Base-by-base conservation (phyloP, 2,329 filamentous ascomycete genomes). In the Chaetomiaceae sp. region DNA sequence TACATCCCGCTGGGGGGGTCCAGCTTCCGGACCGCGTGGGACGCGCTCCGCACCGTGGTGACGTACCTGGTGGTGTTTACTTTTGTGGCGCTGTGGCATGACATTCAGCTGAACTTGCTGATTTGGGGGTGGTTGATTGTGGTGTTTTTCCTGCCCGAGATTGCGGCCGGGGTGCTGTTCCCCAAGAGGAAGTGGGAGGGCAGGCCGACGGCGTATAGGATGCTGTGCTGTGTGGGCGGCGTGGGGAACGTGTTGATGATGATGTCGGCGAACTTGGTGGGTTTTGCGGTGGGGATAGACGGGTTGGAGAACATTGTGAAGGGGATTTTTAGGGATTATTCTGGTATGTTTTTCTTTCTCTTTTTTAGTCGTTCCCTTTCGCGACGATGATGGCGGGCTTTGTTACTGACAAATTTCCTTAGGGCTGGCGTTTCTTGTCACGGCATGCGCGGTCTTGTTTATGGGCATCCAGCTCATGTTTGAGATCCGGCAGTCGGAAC, bases 71-170 rank as follows among this genome's bases (percentile, higher is more conserved):
- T 86, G 4, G 89, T 96, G 29, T 99, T 99, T 67, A 96, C 90
- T 0, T 99, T 99, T 64, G 94, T 99, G 21, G 95, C 94, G 0
- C 76, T 99, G 25, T 99, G 94, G 94, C 94, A 99, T 71, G 94
- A 99, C 64, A 95, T 99, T 65, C 86, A 95, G 71, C 80, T 97
- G 27, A 82, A 87, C 9, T 76, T 99, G 34, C 78, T 99, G 29
- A 86, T 95, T 69, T 99, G 94, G 94, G 92, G 94, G 25, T 99
- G 94, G 94, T 78, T 99, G 34, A 84, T 99, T 58, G 91, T 95
- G 0, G 73, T 97, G 21, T 99, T 99, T 71, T 89, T 99, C 69
- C 68, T 96, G 6, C 94, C 94, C 0, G 94, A 99, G 73, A 81
- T 92, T 61, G 73, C 87, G 7, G 90, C 84, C 0, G 75, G 76